phyloP scores from a whole-genome alignment of 805 yeast species.

The Schwanniomyces vanrijiae region DNA sequence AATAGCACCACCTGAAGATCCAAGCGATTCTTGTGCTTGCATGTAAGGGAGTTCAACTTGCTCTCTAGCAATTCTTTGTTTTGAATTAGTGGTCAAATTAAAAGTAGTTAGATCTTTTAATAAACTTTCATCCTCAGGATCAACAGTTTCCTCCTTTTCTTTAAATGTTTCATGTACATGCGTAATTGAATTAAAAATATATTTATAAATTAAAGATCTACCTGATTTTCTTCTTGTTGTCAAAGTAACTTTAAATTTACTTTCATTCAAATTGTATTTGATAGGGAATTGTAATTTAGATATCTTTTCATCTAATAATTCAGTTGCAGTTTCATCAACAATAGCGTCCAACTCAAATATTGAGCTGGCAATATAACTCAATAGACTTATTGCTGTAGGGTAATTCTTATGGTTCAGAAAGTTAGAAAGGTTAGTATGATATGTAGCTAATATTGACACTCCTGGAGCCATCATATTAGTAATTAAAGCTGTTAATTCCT shows the following conservation, averaged over 20 bases:
- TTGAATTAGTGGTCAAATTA: slow-evolving; percentile 71
- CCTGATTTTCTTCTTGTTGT: slow-evolving; percentile 84
- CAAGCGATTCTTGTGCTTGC: slow-evolving; percentile 75
- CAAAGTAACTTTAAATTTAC: slow-evolving; percentile 47
- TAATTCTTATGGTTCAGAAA: slow-evolving; percentile 43
- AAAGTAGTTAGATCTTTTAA: slow-evolving; percentile 83
- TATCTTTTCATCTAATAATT: slow-evolving; percentile 42
- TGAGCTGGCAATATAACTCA: slow-evolving; percentile 73
- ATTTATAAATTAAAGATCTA: slow-evolving; percentile 60
- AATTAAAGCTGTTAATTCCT: slow-evolving; percentile 49
- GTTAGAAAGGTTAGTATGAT: slow-evolving; percentile 36
- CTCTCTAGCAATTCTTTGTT: slow-evolving; percentile 76
- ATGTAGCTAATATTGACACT: slow-evolving; percentile 32
- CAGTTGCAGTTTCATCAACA: slow-evolving; percentile 40
- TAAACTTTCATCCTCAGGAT: slow-evolving; percentile 46
- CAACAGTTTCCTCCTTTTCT: slow-evolving; percentile 15
- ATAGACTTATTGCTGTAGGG: slow-evolving; percentile 53
- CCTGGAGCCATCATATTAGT: slow-evolving; percentile 42
- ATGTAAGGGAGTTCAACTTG: slow-evolving; percentile 88
- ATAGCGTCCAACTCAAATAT: slow-evolving; percentile 62
- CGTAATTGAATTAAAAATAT: slow-evolving; percentile 46
- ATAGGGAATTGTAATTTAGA: slow-evolving; percentile 48
- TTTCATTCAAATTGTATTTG: slow-evolving; percentile 43
- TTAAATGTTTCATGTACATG: slow-evolving; percentile 41
- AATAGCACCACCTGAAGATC: slow-evolving; percentile 80